Base-by-base conservation (phyloP, 2,329 filamentous ascomycete genomes). In the Verticillium nubilum region DNA sequence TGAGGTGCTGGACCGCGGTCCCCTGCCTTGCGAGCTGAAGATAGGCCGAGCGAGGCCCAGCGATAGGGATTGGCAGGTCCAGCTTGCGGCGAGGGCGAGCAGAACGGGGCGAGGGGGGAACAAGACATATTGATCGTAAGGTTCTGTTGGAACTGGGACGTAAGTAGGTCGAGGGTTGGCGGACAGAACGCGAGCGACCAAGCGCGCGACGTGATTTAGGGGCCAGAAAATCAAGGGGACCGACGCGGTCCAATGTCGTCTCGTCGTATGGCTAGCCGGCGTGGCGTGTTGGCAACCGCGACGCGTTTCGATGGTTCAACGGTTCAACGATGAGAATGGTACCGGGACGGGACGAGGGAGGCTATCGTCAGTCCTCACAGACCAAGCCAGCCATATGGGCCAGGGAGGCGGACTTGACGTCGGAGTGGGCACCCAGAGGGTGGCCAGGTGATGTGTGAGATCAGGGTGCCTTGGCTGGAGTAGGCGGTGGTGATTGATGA, bases 1-100 rank as follows among this genome's bases (percentile, higher is more conserved):
- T 58, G 58, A 62, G 57, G 59, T 58, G 55, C 33, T 55, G 54
- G 60, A 59, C 35, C 50, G 29, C 31, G 25, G 57, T 13, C 25
- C 29, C 62, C 61, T 61, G 58, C 60, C 58, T 56, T 58, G 35
- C 59, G 56, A 60, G 62, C 62, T 63, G 62, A 63, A 62, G 62
- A 62, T 58, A 62, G 62, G 52, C 60, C 60, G n/a, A 52, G 52
- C 60, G 56, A 53, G 33, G 37, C 37, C 37, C 37, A 47, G 37
- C 37, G 37, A 47, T 47, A 47, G 37, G 37, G 37, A 47, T 47
- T 47, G 37, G 61, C 56, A 19, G 50, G 60, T 63, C 60, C 56
- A 19, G 50, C 58, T 63, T 57, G 61, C 57, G 54, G 60, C 61
- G 52, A 29, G 53, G 15, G 26, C 31, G 58, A 59, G 50, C 54